Evolutionary conservation across 2,329 filamentous ascomycete genomes (phyloP), one percentile per base, ranked within the genome.

Genomic region (Leptographium galeiforme): DNA sequence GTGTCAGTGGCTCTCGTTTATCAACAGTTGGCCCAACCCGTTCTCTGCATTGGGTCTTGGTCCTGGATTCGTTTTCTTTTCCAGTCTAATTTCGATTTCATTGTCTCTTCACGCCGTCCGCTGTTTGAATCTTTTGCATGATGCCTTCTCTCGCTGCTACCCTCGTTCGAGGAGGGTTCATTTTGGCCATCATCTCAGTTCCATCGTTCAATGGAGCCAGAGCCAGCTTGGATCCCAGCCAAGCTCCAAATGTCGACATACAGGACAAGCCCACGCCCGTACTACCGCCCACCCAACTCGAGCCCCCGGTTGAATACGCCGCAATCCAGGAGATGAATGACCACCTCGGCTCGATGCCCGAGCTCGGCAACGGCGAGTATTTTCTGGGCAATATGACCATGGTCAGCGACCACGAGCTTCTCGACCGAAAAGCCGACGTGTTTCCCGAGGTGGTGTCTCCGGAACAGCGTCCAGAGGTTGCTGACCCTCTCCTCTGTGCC

Each of bases 401-500:
- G 14, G n/a, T 13, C 32, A 32, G n/a, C 8, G 33, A 19, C 33
- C 46, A 25, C 8, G n/a, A 18, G 12, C 32, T 47, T 4, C 45
- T 25, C 16, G n/a, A 38, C 1, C 34, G 12, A 6, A 8, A 36
- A 25, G 5, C 25, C 25, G 25, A 25, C 25, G 25, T 25, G 25
- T 25, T 25, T 25, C 25, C 2, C 25, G 25, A 25, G 25, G 25
- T 2, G 25, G 25, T 5, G 25, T 25, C 25, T 25, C 25, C 25
- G 25, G 25, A 25, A 2, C 25, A 33, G 10, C 30, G 33, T 11
- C 44, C 25, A 4, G 32, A 36, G 2, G 8, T 38, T 16, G 13
- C 25, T 13, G 47, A 52, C 25, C 32, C 47, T 3, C 5, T 34
- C 3, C 12, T 57, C 10, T 57, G 55, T 36, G 53, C 55, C 2